Percentiles rank a stretch among this genome's conserved stretches.
phyloP scores from a whole-genome alignment of 2,329 filamentous ascomycete genomes.

The Colletotrichum noveboracense region DNA sequence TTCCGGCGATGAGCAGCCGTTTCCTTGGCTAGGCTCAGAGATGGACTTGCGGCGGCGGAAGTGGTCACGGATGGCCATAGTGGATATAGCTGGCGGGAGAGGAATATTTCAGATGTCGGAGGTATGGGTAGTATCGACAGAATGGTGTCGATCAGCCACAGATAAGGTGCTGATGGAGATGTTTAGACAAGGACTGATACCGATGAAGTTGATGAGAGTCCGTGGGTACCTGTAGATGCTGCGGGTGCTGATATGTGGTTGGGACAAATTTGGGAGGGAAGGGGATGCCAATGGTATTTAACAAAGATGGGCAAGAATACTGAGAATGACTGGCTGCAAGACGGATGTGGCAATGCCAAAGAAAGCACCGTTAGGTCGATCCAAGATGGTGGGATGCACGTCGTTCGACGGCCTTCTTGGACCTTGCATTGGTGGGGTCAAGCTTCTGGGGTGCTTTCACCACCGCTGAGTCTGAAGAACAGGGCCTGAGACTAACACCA shows the following conservation, averaged over 20 bases:
- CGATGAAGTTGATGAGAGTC: not conserved
- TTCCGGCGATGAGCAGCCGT: slow-evolving; percentile 27
- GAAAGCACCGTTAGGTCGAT: slow-evolving; percentile 10
- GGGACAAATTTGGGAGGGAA: not conserved
- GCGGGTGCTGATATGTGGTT: not conserved
- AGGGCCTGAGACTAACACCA: not conserved
- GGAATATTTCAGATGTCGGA: not conserved
- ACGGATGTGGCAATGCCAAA: slow-evolving; percentile 9
- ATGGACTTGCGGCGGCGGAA: slow-evolving; percentile 46
- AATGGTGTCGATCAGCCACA: not conserved
- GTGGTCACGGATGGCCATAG: slow-evolving; percentile 48
- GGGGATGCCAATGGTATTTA: slow-evolving; percentile 8
- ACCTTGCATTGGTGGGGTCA: not conserved
- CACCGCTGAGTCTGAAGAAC: not conserved
- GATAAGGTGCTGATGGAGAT: not conserved
- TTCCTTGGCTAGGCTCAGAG: slow-evolving; percentile 37
- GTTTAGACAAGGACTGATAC: not conserved
- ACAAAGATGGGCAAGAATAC: not conserved
- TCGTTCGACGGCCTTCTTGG: not conserved
- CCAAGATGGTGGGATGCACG: slow-evolving; percentile 1
- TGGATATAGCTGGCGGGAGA: slow-evolving; percentile 3
- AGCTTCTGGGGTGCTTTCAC: not conserved
- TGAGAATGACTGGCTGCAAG: not conserved
- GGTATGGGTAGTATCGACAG: not conserved
- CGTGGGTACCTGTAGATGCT: not conserved